Conservation (phyloP, 2,329 filamentous ascomycete genomes). For the Hypocrella siamensis region DNA sequence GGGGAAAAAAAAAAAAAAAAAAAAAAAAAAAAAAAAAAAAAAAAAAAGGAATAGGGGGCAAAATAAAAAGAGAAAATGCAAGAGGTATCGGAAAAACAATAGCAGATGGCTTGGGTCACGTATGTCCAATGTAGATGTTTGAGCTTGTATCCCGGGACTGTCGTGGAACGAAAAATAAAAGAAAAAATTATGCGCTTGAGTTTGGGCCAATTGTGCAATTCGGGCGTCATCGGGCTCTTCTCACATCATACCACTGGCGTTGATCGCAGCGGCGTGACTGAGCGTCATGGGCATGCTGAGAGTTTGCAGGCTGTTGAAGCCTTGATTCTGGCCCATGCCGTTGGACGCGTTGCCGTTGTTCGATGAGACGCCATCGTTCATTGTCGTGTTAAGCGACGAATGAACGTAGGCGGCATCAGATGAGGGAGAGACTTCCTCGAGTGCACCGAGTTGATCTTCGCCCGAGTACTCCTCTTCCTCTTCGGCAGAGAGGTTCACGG, state of each 20-base stretch:
- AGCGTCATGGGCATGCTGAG: constrained; percentile 51
- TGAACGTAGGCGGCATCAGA: constrained; percentile 50
- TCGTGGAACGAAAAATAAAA: constrained; percentile 4
- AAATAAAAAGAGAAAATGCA: neutral
- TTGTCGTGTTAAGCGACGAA: constrained; percentile 31
- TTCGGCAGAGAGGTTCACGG: constrained; percentile 56
- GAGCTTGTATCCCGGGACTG: constrained; percentile 1
- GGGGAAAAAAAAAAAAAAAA: constrained; percentile 3
- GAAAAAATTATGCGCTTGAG: constrained; percentile 3
- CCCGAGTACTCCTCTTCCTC: constrained; percentile 73
- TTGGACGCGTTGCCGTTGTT: constrained; percentile 6
- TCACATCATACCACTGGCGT: constrained; percentile 30
- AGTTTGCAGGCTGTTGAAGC: constrained; percentile 43
- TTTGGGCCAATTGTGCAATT: neutral
- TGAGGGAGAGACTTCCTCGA: constrained; percentile 63
- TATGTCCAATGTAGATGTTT: constrained; percentile 1
- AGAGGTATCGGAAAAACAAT: constrained; percentile 2
- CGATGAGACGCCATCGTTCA: constrained; percentile 13
- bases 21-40: constrained; percentile 9
- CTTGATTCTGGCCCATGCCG: constrained; percentile 11
- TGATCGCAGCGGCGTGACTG: constrained; percentile 34
- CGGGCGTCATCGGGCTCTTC: constrained; percentile 3
- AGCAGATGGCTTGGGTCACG: constrained; percentile 1
- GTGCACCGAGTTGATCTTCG: constrained; percentile 67
- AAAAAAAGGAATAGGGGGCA: constrained; percentile 2